phyloP scores from a whole-genome alignment of 148 eudicot genomes.

The Vaccinium darrowii region DNA sequence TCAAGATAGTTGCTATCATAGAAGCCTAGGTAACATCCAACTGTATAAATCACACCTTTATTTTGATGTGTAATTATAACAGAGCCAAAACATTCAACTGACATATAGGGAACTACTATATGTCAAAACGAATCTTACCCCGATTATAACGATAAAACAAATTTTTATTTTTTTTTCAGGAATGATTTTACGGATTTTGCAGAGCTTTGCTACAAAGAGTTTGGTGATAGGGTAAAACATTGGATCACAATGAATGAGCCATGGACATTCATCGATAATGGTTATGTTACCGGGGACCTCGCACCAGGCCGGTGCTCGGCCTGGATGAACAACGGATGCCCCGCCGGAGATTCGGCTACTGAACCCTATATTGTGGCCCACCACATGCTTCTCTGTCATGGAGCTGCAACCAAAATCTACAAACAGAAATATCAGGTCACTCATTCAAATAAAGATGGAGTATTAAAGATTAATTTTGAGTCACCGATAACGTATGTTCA shows the following conservation, averaged over 20 bases:
- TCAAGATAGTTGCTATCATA: too few relatives aligned
- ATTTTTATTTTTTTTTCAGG: slow-evolving; percentile 6
- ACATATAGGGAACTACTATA: too few relatives aligned
- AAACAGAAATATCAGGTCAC: slow-evolving; percentile 18
- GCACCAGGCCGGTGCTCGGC: slow-evolving; percentile 18
- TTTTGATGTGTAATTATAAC: too few relatives aligned
- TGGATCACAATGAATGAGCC: slow-evolving; percentile 38
- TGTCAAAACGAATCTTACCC: neutral
- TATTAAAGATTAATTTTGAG: neutral
- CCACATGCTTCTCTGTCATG: slow-evolving; percentile 15
- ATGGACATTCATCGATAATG: neutral
- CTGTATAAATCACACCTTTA: too few relatives aligned
- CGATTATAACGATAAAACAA: neutral
- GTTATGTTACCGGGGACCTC: neutral
- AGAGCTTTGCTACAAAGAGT: slow-evolving; percentile 17
- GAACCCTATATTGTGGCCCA: slow-evolving; percentile 24
- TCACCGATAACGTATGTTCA: too few relatives aligned
- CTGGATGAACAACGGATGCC: neutral
- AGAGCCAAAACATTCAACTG: too few relatives aligned
- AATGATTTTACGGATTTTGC: slow-evolving; percentile 25
- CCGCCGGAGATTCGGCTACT: slow-evolving; percentile 6
- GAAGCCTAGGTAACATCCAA: too few relatives aligned
- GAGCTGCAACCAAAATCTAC: slow-evolving; percentile 8
- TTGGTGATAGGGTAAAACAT: slow-evolving; percentile 30
- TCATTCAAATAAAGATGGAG: neutral